phyloP scores from a whole-genome alignment of 2,329 filamentous ascomycete genomes.

The Aspergillus nomiae region DNA sequence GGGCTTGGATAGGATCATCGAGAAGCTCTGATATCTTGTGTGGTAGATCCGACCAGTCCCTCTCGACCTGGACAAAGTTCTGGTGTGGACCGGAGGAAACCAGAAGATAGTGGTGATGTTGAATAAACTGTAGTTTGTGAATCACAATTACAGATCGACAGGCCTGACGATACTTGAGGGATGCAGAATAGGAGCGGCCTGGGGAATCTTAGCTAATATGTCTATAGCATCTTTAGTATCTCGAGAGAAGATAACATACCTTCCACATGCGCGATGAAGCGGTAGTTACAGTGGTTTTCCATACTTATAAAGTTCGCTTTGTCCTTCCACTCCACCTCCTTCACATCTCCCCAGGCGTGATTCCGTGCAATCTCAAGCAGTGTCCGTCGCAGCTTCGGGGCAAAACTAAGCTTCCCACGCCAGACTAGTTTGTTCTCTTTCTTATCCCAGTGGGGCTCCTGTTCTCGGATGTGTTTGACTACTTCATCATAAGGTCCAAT shows the following conservation, averaged over 20 bases:
- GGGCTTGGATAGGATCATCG: no score
- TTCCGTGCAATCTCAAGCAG: not conserved
- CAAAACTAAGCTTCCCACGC: slow-evolving; percentile 8
- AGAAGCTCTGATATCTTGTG: no score
- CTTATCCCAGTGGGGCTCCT: not conserved
- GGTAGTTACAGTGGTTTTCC: slow-evolving; percentile 12
- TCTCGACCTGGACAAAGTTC: slow-evolving; percentile 51
- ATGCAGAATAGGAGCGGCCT: slow-evolving; percentile 51
- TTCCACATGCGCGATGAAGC: slow-evolving; percentile 45
- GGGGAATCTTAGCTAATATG: not conserved
- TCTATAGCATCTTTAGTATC: no score
- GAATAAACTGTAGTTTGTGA: slow-evolving; percentile 51
- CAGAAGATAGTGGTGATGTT: slow-evolving; percentile 52
- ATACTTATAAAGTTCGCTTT: slow-evolving; percentile 7
- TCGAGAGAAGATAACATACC: slow-evolving; percentile 27
- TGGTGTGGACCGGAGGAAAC: slow-evolving; percentile 46
- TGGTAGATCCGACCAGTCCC: slow-evolving; percentile 58
- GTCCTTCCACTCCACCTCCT: slow-evolving; percentile 6
- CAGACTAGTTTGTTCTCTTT: slow-evolving; percentile 1
- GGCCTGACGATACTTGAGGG: slow-evolving; percentile 54
- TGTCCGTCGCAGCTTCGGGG: slow-evolving; percentile 6
- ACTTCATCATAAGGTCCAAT: not conserved
- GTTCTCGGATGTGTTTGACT: no score
- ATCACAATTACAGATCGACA: slow-evolving; percentile 51
- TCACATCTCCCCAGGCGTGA: slow-evolving; percentile 1